Base-by-base conservation (phyloP, 192 early-diverging fungal genomes). In the Backusella sp. region DNA sequence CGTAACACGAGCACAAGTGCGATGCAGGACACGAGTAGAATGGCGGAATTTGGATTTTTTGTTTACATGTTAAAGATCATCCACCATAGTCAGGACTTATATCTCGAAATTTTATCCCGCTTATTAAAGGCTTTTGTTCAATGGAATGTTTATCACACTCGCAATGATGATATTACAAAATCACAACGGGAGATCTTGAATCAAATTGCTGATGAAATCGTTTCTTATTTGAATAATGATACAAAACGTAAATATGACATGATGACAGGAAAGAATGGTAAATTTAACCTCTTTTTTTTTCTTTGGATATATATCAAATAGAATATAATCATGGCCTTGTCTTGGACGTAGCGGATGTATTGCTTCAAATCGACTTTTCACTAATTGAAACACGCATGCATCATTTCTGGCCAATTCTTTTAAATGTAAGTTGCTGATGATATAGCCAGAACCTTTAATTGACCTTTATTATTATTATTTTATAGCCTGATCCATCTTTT, bases 41-140 rank as follows among this genome's bases (percentile, higher is more conserved):
- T 41, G 21, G 76, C 69, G 4, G 80, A 81, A 44, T 81, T 81
- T 46, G 80, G 76, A 2, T 77, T 81, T 14, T 81, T 77, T 46
- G 46, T 68, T 68, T 52, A 70, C 6, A 39, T 67, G 26, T 35
- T 73, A n/a, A 56, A 73, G 5, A 73, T 81, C 15, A 37, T 67
- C 4, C 56, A 59, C 3, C 53, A 62, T 28, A 62, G 26, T 26
- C 9, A 62, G 26, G 11, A 62, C 8, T 23, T 32, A 1, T 76
- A 72, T 70, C 42, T 80, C 30, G 15, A 75, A 1, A 39, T 70
- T 5, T 41, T 72, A 7, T 46, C 49, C 32, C 23, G 23, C 26
- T 46, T 80, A 19, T 42, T 80, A 30, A 56, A 80, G n/a, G 32
- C 70, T 26, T 23, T 74, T 14, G 19, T 79, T 34, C 59, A 74